Evolutionary conservation across 306 rosid species (phyloP), one percentile per base, ranked within the genome.

Genomic region (Vigna mungo): DNA sequence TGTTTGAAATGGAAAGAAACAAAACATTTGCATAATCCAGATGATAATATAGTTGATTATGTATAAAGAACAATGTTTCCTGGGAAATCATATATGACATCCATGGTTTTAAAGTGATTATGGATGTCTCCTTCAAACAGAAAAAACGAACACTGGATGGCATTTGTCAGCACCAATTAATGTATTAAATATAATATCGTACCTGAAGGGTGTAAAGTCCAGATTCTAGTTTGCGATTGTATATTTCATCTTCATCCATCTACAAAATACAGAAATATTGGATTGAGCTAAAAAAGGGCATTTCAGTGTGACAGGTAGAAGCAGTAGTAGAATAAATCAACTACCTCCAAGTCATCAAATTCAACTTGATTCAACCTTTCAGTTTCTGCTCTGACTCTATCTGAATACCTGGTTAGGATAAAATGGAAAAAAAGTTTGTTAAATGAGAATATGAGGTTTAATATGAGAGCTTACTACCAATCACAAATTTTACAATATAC

Each of bases 121-220:
- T 16, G 58, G 41, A 52, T 46, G 55, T 73, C 53, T 68, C 18
- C 12, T 34, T 25, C 18, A 77, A 66, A 62, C 65, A 67, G 48
- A 0, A 41, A 32, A 16, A 71, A 76, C 41, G 60, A n/a, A 34
- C 56, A 32, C 72, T 13, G 15, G 46, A 66, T n/a, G 43, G 17
- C 58, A 15, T 75, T 75, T 61, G 46, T 74, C 14, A 11, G 63
- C 55, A 71, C 47, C 60, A 20, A 14, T 25, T 55, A 30, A 17
- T 41, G 23, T 7, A 70, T 54, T 81, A 67, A 75, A 68, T 16
- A 60, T 41, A 49, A 56, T 47, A 21, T 58, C 85, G 80, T 74
- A 88, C 98, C 95, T 94, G 98, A 78, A 94, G 95, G 39, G 97
- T 94, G 80, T 92, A 94, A 78, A 94, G 98, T 73, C 98, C 97